These are phyloP conservation scores for Fennellomyces sp. DNA, from an alignment of 371 early-diverging fungal species.

Conservation along the genomic window DNA sequence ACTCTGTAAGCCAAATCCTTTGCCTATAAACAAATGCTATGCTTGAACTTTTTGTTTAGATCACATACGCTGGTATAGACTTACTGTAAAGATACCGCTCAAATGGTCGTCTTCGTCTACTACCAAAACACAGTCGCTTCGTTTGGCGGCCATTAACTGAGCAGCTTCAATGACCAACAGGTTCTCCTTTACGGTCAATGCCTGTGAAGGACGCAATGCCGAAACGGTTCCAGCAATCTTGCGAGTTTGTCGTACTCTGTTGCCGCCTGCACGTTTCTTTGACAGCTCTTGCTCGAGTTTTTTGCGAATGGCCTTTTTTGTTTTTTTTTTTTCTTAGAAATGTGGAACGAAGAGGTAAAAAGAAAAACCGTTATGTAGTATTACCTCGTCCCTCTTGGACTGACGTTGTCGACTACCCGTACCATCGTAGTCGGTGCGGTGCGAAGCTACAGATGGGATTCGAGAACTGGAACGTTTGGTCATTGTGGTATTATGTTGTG, in stretches of 20 bases:
- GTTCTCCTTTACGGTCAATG: conserved; percentile 90
- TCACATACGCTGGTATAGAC: too few relatives aligned
- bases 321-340: not conserved
- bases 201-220: conserved; percentile 87
- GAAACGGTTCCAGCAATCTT: conserved; percentile 88
- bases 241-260: conserved; percentile 37
- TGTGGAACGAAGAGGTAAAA: not conserved
- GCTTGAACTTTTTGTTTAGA: too few relatives aligned
- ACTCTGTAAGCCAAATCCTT: conserved; percentile 35
- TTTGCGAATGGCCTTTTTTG: conserved; percentile 70
- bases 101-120: conserved; percentile 91
- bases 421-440: conserved; percentile 23
- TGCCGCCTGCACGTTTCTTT: conserved; percentile 57
- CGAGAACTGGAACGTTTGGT: conserved; percentile 23
- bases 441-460: conserved; percentile 36
- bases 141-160: conserved; percentile 97
- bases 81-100: conserved; percentile 91
- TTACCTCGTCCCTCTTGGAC: conserved; percentile 48
- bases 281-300: conserved; percentile 76
- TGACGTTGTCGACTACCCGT: conserved; percentile 42
- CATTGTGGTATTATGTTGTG: not conserved
- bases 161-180: conserved; percentile 93
- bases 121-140: conserved; percentile 93
- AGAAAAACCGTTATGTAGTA: not conserved
- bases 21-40: conserved; percentile 31